Evolutionary conservation across 352 stramenopile genomes (phyloP).

Genomic region (Aphanomyces invadans): DNA sequence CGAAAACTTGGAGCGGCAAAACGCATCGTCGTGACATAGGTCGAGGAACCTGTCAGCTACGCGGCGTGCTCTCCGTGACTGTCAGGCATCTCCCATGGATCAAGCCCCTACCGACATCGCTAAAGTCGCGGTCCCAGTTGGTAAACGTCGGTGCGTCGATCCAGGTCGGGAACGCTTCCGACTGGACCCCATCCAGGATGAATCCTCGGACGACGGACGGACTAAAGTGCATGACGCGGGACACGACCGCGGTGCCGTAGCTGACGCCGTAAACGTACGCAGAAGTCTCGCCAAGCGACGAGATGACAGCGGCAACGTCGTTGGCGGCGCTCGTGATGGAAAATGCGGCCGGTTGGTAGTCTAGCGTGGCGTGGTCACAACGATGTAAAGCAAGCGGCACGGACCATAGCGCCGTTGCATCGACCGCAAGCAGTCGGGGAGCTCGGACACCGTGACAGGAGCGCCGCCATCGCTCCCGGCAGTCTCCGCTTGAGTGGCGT

Average conservation of each 20-base stretch:
- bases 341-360: constrained; percentile 34
- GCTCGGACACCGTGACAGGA: constrained; percentile 26
- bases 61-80: too few species aligned
- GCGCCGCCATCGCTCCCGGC: constrained; percentile 28
- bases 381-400: too few species aligned
- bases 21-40: constrained; percentile 23
- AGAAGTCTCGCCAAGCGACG: constrained; percentile 5
- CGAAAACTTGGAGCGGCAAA: constrained; percentile 27
- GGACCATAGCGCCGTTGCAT: constrained; percentile 33
- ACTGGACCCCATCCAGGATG: constrained; percentile 1
- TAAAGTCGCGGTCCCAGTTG: not conserved
- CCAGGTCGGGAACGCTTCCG: constrained; percentile 5
- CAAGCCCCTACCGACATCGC: not conserved
- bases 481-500: constrained; percentile 31
- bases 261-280: constrained; percentile 10
- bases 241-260: not conserved
- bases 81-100: too few species aligned
- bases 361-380: constrained; percentile 40
- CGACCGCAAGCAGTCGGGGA: constrained; percentile 32
- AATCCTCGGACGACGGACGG: not conserved
- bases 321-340: constrained; percentile 38
- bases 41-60: constrained; percentile 32
- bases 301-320: constrained; percentile 30
- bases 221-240: constrained; percentile 1
- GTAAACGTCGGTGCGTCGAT: not conserved